Conservation (phyloP, 768 basidiomycete species). For the Boletus coccyginus region DNA sequence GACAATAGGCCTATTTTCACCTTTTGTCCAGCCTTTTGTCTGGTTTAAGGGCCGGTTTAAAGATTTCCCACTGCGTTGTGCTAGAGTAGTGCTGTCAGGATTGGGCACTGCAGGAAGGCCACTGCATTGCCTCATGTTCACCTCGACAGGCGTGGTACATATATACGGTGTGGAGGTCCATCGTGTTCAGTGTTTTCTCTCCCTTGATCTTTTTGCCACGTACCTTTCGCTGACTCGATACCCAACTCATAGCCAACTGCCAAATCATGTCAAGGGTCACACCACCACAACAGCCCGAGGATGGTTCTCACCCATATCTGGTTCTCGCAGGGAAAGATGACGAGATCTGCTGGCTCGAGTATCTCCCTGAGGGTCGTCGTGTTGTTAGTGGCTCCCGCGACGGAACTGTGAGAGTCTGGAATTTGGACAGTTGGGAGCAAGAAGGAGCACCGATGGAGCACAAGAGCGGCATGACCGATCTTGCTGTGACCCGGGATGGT, state of each 20-base stretch:
- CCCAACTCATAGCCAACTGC: no score
- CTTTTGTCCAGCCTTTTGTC: accelerated
- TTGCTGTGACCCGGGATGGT: not conserved
- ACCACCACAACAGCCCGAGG: not conserved
- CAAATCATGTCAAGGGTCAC: not conserved
- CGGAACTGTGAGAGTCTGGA: not conserved
- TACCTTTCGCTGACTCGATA: no score
- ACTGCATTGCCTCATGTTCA: no score
- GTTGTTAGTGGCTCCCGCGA: not conserved
- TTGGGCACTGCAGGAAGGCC: no score
- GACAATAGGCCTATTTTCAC: no score
- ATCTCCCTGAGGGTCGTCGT: not conserved
- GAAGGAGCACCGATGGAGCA: not conserved
- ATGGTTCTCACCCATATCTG: not conserved
- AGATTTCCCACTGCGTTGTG: no score
- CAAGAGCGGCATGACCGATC: accelerated
- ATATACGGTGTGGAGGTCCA: no score
- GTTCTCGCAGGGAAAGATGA: not conserved
- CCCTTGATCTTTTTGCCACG: no score
- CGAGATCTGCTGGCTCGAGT: not conserved
- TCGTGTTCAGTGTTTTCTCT: no score
- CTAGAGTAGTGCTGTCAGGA: no score
- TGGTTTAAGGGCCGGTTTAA: no score
- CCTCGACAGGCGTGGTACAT: no score
- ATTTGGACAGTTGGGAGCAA: not conserved